Evolutionary conservation across 352 stramenopile genomes (phyloP).

Genomic region (Phytophthora aleatoria): DNA sequence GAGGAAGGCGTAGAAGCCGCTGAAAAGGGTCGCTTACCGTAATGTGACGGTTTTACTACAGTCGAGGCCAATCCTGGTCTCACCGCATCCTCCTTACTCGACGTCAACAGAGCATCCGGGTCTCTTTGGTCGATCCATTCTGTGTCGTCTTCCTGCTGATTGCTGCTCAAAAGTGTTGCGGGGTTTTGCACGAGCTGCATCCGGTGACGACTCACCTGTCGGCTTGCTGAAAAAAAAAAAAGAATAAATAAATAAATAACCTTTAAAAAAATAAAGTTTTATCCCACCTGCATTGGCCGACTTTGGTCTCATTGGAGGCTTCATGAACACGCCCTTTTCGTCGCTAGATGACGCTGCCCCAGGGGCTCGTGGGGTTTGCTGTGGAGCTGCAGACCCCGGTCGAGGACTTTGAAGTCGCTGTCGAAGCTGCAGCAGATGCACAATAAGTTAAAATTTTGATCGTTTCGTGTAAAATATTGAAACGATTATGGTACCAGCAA

Average conservation of each 20-base stretch:
- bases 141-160: slow-evolving; percentile 19
- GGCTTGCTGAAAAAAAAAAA: slow-evolving; percentile 20
- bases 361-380: slow-evolving; percentile 20
- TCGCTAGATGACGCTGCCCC: slow-evolving; percentile 6
- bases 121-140: not conserved
- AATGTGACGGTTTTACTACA: not conserved
- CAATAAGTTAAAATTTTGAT: not conserved
- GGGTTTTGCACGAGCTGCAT: slow-evolving; percentile 43
- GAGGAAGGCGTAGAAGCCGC: slow-evolving; percentile 13
- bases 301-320: slow-evolving; percentile 49
- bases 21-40: slow-evolving; percentile 30
- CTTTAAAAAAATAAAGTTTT: not conserved
- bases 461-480: not conserved
- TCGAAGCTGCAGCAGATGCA: slow-evolving; percentile 39
- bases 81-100: slow-evolving; percentile 21
- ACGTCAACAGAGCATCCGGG: not conserved
- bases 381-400: slow-evolving; percentile 32
- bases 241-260: not conserved
- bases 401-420: slow-evolving; percentile 53
- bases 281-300: slow-evolving; percentile 31
- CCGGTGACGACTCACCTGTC: slow-evolving; percentile 40
- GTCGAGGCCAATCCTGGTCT: slow-evolving; percentile 4
- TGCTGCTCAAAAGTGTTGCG: slow-evolving; percentile 5
- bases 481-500: slow-evolving; percentile 3
- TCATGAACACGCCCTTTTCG: slow-evolving; percentile 36